Conservation (phyloP, 2,329 filamentous ascomycete genomes). For the Diaporthe nobilis region DNA sequence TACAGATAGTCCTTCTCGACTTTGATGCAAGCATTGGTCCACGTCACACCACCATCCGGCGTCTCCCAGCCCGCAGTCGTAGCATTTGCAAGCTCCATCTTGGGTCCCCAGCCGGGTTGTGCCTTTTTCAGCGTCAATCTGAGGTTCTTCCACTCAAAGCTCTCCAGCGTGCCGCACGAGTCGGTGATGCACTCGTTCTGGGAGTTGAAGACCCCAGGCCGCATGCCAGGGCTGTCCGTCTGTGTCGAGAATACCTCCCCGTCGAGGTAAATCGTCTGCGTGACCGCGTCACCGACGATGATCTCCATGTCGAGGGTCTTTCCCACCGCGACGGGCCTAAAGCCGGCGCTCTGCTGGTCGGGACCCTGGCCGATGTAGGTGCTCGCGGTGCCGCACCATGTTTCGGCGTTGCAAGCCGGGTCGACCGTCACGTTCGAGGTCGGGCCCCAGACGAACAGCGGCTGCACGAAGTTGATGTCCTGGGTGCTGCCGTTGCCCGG, state of each 20-base stretch:
- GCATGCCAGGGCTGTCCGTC: conserved; percentile 8
- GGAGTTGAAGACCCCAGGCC: background rate
- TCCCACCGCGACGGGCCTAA: background rate
- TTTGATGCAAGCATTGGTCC: background rate
- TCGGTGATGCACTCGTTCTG: conserved; percentile 8
- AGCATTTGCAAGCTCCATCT: conserved; percentile 7
- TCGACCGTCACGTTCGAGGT: background rate
- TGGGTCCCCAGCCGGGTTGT: background rate
- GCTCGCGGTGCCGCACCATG: conserved; percentile 9
- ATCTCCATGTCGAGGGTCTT: conserved; percentile 17
- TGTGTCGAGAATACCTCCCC: background rate
- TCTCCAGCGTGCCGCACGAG: background rate
- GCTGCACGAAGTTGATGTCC: background rate
- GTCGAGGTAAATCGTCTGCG: background rate
- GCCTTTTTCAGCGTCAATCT: background rate
- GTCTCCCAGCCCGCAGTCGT: conserved; percentile 17
- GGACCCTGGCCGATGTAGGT: background rate
- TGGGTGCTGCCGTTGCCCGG: conserved; percentile 10
- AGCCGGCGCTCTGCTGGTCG: conserved; percentile 6
- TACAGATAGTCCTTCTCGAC: background rate
- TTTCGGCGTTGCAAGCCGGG: background rate
- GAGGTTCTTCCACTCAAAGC: background rate
- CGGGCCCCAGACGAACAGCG: background rate
- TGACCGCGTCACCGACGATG: background rate
- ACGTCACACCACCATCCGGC: background rate